phyloP scores from a whole-genome alignment of 805 yeast genomes.

The Cyberlindnera bimundalis region DNA sequence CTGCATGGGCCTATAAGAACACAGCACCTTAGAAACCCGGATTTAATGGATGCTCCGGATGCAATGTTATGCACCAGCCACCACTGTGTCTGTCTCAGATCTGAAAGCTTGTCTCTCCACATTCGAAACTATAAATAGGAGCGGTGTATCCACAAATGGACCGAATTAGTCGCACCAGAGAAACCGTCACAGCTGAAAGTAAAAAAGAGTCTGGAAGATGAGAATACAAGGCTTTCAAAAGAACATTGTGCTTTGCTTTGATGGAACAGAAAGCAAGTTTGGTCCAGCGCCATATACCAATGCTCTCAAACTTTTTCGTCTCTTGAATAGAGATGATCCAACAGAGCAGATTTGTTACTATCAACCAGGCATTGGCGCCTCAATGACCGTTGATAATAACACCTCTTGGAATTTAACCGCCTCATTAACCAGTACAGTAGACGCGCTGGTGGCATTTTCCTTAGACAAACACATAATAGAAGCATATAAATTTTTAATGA shows the following conservation, averaged over 20 bases:
- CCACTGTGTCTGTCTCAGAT: not conserved
- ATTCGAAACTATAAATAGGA: constrained; percentile 1
- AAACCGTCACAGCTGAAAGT: too few species aligned
- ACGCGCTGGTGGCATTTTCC: constrained; percentile 50
- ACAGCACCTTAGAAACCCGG: too few species aligned
- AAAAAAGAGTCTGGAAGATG: too few species aligned
- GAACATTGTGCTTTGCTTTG: constrained; percentile 55
- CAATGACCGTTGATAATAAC: constrained; percentile 38
- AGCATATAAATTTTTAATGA: constrained; percentile 53
- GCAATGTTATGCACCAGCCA: constrained; percentile 1
- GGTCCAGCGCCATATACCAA: constrained; percentile 54
- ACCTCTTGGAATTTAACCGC: constrained; percentile 18
- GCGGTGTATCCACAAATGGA: too few species aligned
- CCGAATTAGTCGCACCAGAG: too few species aligned
- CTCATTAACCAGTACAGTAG: constrained; percentile 30
- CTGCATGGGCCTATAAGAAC: not conserved
- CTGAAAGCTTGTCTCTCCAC: too few species aligned
- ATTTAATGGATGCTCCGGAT: not conserved
- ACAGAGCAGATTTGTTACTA: constrained; percentile 52
- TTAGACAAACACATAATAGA: constrained; percentile 54
- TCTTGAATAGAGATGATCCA: constrained; percentile 44
- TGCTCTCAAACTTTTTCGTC: constrained; percentile 47
- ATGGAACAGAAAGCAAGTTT: constrained; percentile 60
- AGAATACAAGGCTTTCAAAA: too few species aligned
- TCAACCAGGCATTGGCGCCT: constrained; percentile 66